Base-by-base conservation (phyloP, 257 asterid genomes). In the Perilla frutescens region DNA sequence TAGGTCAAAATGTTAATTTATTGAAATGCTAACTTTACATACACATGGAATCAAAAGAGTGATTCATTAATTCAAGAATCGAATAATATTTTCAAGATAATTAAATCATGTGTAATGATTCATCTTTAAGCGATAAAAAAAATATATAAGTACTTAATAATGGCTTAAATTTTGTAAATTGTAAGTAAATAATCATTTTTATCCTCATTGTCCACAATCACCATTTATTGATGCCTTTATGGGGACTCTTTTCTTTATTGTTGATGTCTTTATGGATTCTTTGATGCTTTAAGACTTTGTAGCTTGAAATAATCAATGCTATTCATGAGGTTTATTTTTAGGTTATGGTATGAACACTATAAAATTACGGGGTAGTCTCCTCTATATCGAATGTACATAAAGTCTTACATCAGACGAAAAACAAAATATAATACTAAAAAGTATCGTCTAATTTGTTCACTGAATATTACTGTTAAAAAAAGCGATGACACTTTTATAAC, bases 271-370 rank as follows among this genome's bases (percentile, higher is more conserved):
- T 31, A 66, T 66, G 6, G 68, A 43, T 3, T 69, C 26, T 54
- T 54, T 56, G 37, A 32, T 44, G 29, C 45, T 32, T 9, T 44
- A 11, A 61, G 63, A 63, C 65, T 73, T 61, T 63, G 29, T 12
- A 34, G 62, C 47, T 50, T 48, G 54, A 47, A 13, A 40, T 53
- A 62, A 73, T 73, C 49, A 62, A 73, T 63, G 77, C 3, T 29
- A 73, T 73, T 62, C 31, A 73, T 63, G 47, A 73, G 65, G 40
- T 53, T 62, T 63, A 41, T 6, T 41, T 40, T 41, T 49, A 61
- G 10, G 72, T 62, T 29, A 26, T 20, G 55, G 10, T 44, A 15
- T 34, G 12, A 49, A 11, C 8, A 11, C 5, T 7, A 47, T 8
- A 5, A 48, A 11, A 60, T 47, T 6, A 20, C 1, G 26, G 26